Evolutionary conservation across 129 eudicot genomes (phyloP).

Genomic region (Arctium lappa): DNA sequence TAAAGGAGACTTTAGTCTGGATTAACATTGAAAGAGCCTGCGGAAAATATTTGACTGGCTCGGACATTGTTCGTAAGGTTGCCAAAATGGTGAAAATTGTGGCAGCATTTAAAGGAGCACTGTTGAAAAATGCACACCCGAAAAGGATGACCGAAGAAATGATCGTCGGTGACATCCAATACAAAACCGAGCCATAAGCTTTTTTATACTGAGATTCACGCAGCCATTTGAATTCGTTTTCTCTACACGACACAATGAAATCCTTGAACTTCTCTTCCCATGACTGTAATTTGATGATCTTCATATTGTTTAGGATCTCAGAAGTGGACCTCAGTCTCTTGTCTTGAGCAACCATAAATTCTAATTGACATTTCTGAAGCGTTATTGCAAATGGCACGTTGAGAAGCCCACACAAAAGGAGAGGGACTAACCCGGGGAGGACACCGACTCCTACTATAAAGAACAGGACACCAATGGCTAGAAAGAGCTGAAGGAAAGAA

Average conservation of each 20-base stretch:
- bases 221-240: constrained; percentile 57
- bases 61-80: constrained; percentile 46
- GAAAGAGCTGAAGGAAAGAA: constrained; percentile 36
- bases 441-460: constrained; percentile 51
- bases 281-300: constrained; percentile 67
- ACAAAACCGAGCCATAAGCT: constrained; percentile 38
- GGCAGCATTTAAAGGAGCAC: constrained; percentile 54
- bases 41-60: constrained; percentile 60
- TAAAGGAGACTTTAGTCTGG: constrained; percentile 58
- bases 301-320: constrained; percentile 70
- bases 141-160: constrained; percentile 56
- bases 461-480: constrained; percentile 41
- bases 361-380: constrained; percentile 49
- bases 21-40: constrained; percentile 53
- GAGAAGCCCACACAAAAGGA: constrained; percentile 41
- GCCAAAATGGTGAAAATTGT: constrained; percentile 61
- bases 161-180: constrained; percentile 67
- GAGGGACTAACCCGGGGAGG: constrained; percentile 56
- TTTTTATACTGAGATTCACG: constrained; percentile 37
- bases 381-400: constrained; percentile 59
- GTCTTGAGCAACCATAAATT: constrained; percentile 59
- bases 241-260: constrained; percentile 37
- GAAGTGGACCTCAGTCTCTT: constrained; percentile 53
- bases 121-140: constrained; percentile 46
- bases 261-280: constrained; percentile 61